A percentile compares a stretch with the other conserved stretches of the same genome.
phyloP scores from a whole-genome alignment of 2,329 filamentous ascomycete genomes.

The Zalaria obscura region DNA sequence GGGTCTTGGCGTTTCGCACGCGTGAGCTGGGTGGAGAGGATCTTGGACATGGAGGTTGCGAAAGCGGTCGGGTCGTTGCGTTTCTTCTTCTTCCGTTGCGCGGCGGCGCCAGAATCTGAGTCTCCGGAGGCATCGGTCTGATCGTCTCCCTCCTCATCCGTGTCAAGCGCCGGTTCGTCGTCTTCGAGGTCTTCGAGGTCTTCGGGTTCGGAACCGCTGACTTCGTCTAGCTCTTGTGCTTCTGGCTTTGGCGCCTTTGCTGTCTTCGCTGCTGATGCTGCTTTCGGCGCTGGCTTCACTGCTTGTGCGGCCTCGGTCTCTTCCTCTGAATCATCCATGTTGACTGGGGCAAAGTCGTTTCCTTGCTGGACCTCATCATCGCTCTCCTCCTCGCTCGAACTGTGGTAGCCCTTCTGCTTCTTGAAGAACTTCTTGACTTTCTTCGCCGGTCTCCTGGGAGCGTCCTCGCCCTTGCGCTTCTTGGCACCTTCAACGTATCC shows the following conservation, averaged over 20 bases:
- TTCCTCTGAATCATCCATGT: conserved; percentile 33
- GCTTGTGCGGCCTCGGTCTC: conserved; percentile 16
- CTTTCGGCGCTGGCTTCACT: not conserved
- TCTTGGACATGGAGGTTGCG: conserved; percentile 84
- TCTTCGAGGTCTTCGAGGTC: conserved; percentile 22
- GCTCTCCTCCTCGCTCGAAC: conserved; percentile 44
- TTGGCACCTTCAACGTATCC: conserved; percentile 10
- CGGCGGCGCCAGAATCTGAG: conserved; percentile 8
- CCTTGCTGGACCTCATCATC: conserved; percentile 15
- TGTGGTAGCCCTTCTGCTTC: conserved; percentile 50
- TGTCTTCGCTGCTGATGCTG: conserved; percentile 5
- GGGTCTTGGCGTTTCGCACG: conserved; percentile 72
- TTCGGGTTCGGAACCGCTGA: conserved; percentile 9
- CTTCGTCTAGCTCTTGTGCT: conserved; percentile 11
- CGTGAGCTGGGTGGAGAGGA: conserved; percentile 78
- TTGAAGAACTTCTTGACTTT: conserved; percentile 44
- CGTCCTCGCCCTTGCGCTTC: conserved; percentile 40
- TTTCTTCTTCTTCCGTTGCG: conserved; percentile 45
- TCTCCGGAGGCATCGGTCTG: conserved; percentile 12
- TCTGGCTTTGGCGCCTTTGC: conserved; percentile 7
- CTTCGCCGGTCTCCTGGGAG: conserved; percentile 37
- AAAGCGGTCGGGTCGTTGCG: conserved; percentile 87
- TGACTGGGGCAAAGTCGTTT: conserved; percentile 34
- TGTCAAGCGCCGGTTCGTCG: conserved; percentile 24
- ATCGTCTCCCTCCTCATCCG: conserved; percentile 16